Conservation (phyloP, 2,329 filamentous ascomycete species). For the Aspergillus clavatus region DNA sequence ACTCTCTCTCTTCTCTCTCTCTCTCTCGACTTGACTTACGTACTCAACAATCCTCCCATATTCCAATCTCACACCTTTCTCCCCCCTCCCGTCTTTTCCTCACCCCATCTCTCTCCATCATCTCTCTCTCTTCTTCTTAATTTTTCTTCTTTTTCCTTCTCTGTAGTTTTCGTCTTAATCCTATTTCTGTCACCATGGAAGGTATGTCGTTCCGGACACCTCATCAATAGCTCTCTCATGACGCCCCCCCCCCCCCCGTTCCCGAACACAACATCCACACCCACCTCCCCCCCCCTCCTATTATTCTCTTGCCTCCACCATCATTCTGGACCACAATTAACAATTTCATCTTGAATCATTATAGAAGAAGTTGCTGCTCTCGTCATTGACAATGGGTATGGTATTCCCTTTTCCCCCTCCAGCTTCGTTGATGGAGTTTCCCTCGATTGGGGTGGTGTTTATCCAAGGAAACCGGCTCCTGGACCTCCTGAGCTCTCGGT, state of each 20-base stretch:
- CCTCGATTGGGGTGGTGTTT: not conserved
- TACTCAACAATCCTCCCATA: constrained; percentile 25
- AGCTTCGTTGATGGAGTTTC: constrained; percentile 10
- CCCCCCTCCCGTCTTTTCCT: constrained; percentile 39
- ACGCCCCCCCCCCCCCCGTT: constrained; percentile 9
- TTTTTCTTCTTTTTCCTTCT: constrained; percentile 29
- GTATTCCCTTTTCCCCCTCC: constrained; percentile 39
- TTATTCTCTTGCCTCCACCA: constrained; percentile 15
- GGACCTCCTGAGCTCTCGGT: not conserved
- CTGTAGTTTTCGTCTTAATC: constrained; percentile 28
- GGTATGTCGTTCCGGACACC: constrained; percentile 51
- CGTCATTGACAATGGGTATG: constrained; percentile 99
- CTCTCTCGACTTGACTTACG: constrained; percentile 11
- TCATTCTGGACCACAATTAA: constrained; percentile 30
- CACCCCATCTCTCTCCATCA: constrained; percentile 28
- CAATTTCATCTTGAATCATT: constrained; percentile 32
- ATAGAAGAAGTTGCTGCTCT: constrained; percentile 99
- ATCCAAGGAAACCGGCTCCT: not conserved
- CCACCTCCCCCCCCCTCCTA: constrained; percentile 6
- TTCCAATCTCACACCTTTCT: no score
- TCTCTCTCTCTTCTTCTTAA: constrained; percentile 20
- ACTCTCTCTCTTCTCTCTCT: constrained; percentile 13
- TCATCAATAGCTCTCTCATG: constrained; percentile 19
- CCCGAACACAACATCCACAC: not conserved
- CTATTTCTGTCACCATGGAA: constrained; percentile 54